phyloP scores from a whole-genome alignment of 129 eudicot genomes.

The Glebionis coronaria region DNA sequence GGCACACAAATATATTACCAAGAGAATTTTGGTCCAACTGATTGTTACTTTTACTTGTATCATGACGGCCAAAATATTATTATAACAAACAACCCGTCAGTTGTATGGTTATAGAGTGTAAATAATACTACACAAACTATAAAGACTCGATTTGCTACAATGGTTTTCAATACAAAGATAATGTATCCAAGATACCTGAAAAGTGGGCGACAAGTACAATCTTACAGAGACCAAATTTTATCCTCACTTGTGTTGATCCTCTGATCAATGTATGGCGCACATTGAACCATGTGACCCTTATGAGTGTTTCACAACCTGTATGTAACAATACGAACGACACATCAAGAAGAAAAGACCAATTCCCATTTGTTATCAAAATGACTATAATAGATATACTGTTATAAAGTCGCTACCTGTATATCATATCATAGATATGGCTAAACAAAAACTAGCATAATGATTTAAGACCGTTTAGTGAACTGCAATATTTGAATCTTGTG shows the following conservation, averaged over 20 bases:
- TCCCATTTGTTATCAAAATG: not conserved
- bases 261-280: slow-evolving; percentile 81
- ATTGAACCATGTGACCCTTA: slow-evolving; percentile 74
- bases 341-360: not conserved
- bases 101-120: not conserved
- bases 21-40: no score
- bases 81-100: slow-evolving; percentile 10
- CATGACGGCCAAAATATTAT: not conserved
- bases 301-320: slow-evolving; percentile 47
- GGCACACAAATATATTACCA: no score
- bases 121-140: not conserved
- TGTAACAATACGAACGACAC: not conserved
- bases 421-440: no score
- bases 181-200: slow-evolving; percentile 19
- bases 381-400: not conserved
- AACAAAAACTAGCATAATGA: no score
- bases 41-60: no score
- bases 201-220: slow-evolving; percentile 13
- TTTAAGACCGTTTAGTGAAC: no score
- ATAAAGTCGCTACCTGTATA: slow-evolving; percentile 38
- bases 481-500: no score
- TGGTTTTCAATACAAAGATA: slow-evolving; percentile 8
- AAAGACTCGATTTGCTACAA: slow-evolving; percentile 22
- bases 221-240: slow-evolving; percentile 47
- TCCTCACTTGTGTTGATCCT: slow-evolving; percentile 36